phyloP scores from a whole-genome alignment of 2,329 filamentous ascomycete species.

The Fusarium globosum region DNA sequence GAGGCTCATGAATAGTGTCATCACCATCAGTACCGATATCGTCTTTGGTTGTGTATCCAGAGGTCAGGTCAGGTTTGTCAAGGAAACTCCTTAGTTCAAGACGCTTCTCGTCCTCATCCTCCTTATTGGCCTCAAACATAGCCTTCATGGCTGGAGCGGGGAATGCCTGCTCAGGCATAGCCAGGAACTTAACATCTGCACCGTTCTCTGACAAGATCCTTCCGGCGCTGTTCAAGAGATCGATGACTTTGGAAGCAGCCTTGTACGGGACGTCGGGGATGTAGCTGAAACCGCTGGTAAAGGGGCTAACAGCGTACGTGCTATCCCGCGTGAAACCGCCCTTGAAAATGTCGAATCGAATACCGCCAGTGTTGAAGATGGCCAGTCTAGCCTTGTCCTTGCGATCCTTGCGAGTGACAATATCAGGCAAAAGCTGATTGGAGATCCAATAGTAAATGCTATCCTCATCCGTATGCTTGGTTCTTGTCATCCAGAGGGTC shows the following conservation, averaged over 20 bases:
- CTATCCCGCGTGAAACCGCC: constrained; percentile 90
- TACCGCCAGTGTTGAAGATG: constrained; percentile 88
- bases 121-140: constrained; percentile 22
- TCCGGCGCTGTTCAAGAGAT: constrained; percentile 66
- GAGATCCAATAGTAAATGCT: constrained; percentile 88
- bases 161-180: constrained; percentile 60
- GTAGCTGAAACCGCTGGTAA: constrained; percentile 80
- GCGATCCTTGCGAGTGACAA: constrained; percentile 68
- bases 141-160: constrained; percentile 26
- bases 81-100: constrained; percentile 48
- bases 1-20: constrained; percentile 82
- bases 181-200: constrained; percentile 59
- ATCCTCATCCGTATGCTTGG: constrained; percentile 75
- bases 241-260: constrained; percentile 76
- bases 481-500: constrained; percentile 83
- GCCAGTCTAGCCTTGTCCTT: constrained; percentile 73
- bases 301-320: constrained; percentile 88
- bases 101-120: constrained; percentile 39
- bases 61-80: constrained; percentile 59
- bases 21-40: constrained; percentile 87
- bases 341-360: constrained; percentile 96
- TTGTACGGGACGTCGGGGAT: constrained; percentile 84
- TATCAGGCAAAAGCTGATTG: constrained; percentile 76
- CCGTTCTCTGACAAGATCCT: constrained; percentile 56
- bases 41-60: constrained; percentile 90